Percentiles rank a stretch among this genome's conserved stretches.
Conservation (phyloP, 495 filamentous ascomycete genomes). For the Hypoxylon fuscum region DNA sequence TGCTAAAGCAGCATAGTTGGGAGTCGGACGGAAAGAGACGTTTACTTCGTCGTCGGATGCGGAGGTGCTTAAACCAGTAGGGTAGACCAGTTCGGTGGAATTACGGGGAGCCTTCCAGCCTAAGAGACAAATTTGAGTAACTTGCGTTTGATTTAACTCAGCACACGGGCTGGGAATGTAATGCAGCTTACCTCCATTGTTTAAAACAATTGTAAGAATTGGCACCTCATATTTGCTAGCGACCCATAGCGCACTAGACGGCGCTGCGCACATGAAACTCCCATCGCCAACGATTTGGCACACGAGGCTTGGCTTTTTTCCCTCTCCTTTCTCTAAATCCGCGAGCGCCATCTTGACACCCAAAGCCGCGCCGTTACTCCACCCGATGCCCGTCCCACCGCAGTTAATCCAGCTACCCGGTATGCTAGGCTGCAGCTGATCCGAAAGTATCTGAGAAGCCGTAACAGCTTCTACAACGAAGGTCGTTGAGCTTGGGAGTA, state of each 20-base stretch:
- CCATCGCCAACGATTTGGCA: slow-evolving; percentile 50
- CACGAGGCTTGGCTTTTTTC: slow-evolving; percentile 23
- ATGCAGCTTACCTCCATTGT: slow-evolving; percentile 46
- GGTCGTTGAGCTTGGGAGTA: slow-evolving; percentile 36
- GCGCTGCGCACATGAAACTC: slow-evolving; percentile 46
- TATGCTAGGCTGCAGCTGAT: slow-evolving; percentile 45
- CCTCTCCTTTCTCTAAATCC: slow-evolving; percentile 14
- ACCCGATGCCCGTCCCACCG: slow-evolving; percentile 50
- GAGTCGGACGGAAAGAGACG: slow-evolving; percentile 36
- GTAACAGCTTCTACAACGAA: slow-evolving; percentile 52
- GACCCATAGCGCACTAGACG: slow-evolving; percentile 48
- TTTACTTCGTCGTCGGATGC: slow-evolving; percentile 40
- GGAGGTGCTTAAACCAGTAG: slow-evolving; percentile 32
- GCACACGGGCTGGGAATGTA: not conserved
- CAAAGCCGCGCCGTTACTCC: slow-evolving; percentile 49
- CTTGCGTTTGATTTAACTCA: not conserved
- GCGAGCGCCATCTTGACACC: slow-evolving; percentile 45
- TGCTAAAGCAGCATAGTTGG: slow-evolving; percentile 36
- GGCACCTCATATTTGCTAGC: slow-evolving; percentile 46
- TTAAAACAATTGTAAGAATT: slow-evolving; percentile 49
- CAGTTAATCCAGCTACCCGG: slow-evolving; percentile 50
- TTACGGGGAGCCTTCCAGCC: slow-evolving; percentile 49
- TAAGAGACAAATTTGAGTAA: not conserved
- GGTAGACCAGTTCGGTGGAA: slow-evolving; percentile 45
- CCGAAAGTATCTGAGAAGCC: slow-evolving; percentile 33